Conservation (phyloP, 1,284 basidiomycete genomes). For the Ganoderma boninense region DNA sequence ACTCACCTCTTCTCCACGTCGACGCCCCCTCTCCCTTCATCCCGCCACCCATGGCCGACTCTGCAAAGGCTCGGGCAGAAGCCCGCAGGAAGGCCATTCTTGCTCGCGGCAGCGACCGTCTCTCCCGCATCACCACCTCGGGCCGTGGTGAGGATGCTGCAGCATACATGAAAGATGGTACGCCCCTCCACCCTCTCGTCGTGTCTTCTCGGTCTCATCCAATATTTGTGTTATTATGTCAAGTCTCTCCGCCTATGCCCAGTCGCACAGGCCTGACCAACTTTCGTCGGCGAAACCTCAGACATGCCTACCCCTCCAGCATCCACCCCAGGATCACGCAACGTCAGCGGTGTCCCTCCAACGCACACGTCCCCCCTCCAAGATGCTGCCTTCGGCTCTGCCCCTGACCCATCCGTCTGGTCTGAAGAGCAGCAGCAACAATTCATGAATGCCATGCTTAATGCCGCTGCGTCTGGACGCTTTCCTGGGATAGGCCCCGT, state of each 20-base stretch:
- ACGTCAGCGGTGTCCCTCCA: slow-evolving; percentile 23
- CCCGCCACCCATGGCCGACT: slow-evolving; percentile 43
- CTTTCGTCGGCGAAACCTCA: slow-evolving; percentile 72
- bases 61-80: slow-evolving; percentile 70
- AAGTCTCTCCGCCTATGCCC: slow-evolving; percentile 44
- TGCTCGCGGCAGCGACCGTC: slow-evolving; percentile 70
- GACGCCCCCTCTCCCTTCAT: slow-evolving; percentile 9
- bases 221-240: slow-evolving; percentile 9
- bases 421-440: slow-evolving; percentile 70
- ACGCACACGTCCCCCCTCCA: slow-evolving; percentile 40
- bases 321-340: slow-evolving; percentile 37
- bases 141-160: slow-evolving; percentile 76
- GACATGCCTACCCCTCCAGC: slow-evolving; percentile 54
- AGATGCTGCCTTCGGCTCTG: slow-evolving; percentile 32
- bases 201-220: slow-evolving; percentile 11
- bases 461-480: slow-evolving; percentile 34
- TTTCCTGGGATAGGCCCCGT: slow-evolving; percentile 20
- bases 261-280: slow-evolving; percentile 44
- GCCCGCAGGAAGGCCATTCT: slow-evolving; percentile 80
- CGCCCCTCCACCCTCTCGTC: slow-evolving; percentile 27
- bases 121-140: slow-evolving; percentile 77
- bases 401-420: slow-evolving; percentile 65
- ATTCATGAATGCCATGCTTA: slow-evolving; percentile 70
- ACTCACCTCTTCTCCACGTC: slow-evolving; percentile 18
- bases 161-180: slow-evolving; percentile 65